Evolutionary conservation across 2,329 filamentous ascomycete genomes (phyloP).

Genomic region (Colletotrichum horii): DNA sequence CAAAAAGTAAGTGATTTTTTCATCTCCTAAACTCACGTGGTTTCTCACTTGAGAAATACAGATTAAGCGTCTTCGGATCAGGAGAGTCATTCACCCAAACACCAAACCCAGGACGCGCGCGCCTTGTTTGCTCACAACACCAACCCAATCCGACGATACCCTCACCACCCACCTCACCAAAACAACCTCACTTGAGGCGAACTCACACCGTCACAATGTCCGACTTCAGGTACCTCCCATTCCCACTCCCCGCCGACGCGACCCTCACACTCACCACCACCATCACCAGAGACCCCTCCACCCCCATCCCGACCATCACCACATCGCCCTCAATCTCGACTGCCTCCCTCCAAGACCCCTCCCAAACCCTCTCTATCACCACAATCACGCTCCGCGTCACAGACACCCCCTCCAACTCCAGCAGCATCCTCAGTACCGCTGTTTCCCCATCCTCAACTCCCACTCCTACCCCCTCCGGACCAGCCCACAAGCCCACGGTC

Average conservation of each 20-base stretch:
- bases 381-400: neutral
- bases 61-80: neutral
- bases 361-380: neutral
- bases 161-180: neutral
- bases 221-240: neutral
- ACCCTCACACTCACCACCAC: neutral
- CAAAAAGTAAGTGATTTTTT: neutral
- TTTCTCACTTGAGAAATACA: neutral
- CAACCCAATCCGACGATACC: neutral
- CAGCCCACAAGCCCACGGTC: neutral
- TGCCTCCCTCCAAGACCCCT: neutral
- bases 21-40: rapidly evolving
- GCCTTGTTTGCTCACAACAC: neutral
- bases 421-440: neutral
- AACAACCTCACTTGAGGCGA: neutral
- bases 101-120: neutral
- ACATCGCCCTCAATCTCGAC: neutral
- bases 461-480: neutral
- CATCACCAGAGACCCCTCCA: neutral
- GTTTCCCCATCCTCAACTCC: neutral
- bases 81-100: neutral
- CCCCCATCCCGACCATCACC: neutral
- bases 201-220: neutral
- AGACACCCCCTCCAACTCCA: neutral
- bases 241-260: neutral